Evolutionary conservation across 2,329 filamentous ascomycete genomes (phyloP).

Genomic region (Coniella lustricola): DNA sequence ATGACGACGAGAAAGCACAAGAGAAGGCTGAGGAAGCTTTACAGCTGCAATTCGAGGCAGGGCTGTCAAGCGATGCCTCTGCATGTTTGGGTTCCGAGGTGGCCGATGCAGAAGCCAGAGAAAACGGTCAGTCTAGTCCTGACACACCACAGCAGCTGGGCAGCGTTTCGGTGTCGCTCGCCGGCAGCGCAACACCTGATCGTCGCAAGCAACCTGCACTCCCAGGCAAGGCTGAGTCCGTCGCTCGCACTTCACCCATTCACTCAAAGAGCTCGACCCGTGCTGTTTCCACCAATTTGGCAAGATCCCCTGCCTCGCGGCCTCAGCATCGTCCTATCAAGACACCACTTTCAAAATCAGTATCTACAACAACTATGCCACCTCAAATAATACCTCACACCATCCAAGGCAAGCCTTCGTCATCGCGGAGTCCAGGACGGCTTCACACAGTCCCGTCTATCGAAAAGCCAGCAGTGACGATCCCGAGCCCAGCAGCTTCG

Average conservation of each 20-base stretch:
- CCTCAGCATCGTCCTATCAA: not conserved
- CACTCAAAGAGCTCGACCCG: not conserved
- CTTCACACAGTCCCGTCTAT: not conserved
- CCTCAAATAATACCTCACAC: not conserved
- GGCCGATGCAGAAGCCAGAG: slow-evolving; percentile 10
- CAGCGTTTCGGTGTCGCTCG: slow-evolving; percentile 13
- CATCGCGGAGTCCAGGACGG: not conserved
- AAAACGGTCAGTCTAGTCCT: not conserved
- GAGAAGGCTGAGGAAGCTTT: slow-evolving; percentile 24
- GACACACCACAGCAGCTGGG: not conserved
- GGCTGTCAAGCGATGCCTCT: not conserved
- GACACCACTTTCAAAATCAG: not conserved
- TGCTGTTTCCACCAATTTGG: not conserved
- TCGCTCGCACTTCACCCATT: not conserved
- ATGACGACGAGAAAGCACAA: not conserved
- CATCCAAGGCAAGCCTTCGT: not conserved
- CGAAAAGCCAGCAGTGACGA: not conserved
- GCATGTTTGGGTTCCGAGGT: slow-evolving; percentile 2
- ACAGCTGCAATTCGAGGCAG: slow-evolving; percentile 22
- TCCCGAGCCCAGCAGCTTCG: not conserved
- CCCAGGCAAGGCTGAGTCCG: not conserved
- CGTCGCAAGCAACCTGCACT: not conserved
- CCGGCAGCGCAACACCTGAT: slow-evolving; percentile 11
- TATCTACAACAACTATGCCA: slow-evolving; percentile 9
- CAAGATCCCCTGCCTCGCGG: not conserved